Base-by-base conservation (phyloP, 2,329 filamentous ascomycete genomes). In the Trichophyton benhamiae region DNA sequence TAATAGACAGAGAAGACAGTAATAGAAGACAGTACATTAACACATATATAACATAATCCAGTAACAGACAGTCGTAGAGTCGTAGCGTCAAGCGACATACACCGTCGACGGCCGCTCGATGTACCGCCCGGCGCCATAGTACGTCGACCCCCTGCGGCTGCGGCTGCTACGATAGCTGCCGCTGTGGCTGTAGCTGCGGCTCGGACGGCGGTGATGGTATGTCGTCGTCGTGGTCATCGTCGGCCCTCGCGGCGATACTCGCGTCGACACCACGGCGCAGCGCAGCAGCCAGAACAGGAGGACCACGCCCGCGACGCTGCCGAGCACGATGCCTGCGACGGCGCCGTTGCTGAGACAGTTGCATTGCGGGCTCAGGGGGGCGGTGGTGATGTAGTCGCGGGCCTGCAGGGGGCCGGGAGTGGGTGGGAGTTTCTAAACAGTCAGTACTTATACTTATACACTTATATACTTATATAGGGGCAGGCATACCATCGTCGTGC, bases 311-410 rank as follows among this genome's bases (percentile, higher is more conserved):
- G 68, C 71, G 42, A 76, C 73, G n/a, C 70, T 69, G 9, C 74
- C 74, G 58, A 75, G 68, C 17, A 75, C 72, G 57, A 76, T 75
- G 8, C 74, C 74, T 0, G 73, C 74, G 30, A 76, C 72, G 3
- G 64, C 72, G 0, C 74, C 73, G 15, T 71, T 67, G n/a, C 66
- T 68, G 17, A 75, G 68, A 46, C 71, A 74, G 59, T 64, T 64
- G 46, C 68, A 64, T 57, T 38, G 58, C 15, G 11, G 58, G 6
- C 5, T 5, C 17, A 7, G 46, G 25, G 25, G n/a, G 30, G 20
- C 25, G 17, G 13, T 22, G 7, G 9, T 25, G 11, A 33, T 42
- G 22, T 48, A 58, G 58, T 70, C 69, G 11, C 71, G 69, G 2
- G 67, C 33, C 27, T 62, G 44, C 22, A 71, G 63, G 8, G 64